These are phyloP conservation scores for Vaccinium corymbosum DNA, from an alignment of 148 eudicot genomes.

Conservation along the genomic window DNA sequence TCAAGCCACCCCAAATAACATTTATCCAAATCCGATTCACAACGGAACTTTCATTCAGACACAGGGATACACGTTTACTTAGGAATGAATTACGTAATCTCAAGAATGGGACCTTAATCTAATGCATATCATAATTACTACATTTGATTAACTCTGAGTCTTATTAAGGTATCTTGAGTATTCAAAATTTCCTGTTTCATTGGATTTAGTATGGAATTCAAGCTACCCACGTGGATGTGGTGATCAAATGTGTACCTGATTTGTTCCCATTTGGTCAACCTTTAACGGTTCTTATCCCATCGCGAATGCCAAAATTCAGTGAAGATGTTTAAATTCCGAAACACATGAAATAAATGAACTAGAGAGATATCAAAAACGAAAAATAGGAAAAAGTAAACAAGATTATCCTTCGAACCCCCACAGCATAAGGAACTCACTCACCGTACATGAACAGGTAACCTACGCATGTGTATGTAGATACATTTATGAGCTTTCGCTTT, in stretches of 20 bases:
- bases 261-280: background rate
- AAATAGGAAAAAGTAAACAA: background rate
- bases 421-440: background rate
- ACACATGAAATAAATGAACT: background rate
- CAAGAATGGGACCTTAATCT: background rate
- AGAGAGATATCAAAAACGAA: background rate
- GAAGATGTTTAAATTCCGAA: background rate
- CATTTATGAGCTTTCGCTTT: background rate
- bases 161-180: no score
- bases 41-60: background rate
- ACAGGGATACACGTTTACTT: background rate
- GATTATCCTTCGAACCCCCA: background rate
- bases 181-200: background rate
- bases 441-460: background rate
- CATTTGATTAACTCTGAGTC: no score
- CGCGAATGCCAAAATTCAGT: background rate
- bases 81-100: background rate
- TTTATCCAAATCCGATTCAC: background rate
- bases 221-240: background rate
- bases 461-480: background rate
- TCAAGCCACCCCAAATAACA: constrained; percentile 14
- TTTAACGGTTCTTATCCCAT: background rate
- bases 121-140: background rate
- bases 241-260: background rate
- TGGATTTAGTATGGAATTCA: background rate